Base-by-base conservation (phyloP, 352 stramenopile species). In the Globisporangium polare region DNA sequence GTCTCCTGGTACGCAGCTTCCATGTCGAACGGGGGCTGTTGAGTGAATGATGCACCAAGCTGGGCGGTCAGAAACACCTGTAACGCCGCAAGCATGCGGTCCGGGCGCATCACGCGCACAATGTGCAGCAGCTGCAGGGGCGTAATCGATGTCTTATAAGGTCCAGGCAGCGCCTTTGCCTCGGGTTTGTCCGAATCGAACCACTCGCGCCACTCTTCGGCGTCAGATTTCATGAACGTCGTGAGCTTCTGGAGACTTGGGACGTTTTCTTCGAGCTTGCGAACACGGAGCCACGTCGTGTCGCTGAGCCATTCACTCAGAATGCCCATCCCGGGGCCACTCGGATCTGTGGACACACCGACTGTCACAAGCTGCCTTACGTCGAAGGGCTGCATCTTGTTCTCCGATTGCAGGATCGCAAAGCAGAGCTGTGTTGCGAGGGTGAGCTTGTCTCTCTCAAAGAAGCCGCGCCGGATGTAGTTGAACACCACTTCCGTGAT, bases 191-290 rank as follows among this genome's bases (percentile, higher is more conserved):
- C 92, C 9, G 85, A 67, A 39, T 98, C 90, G 67, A 93, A 98
- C 93, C 94, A 99, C 56, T 90, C 78, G 50, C 81, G 79, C 96
- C 96, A 99, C 53, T 99, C 96, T 53, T 99, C 97, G 10, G 85
- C 88, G 60, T 99, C 96, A 2, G 80, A 89, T 41, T 97, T 94
- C 88, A 99, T 98, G 37, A 83, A 87, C 43, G 97, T 94, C 4
- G 92, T 93, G 27, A 99, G 78, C 53, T 94, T 96, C 58, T 96
- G 77, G 51, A 99, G 95, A 29, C 75, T 78, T 20, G 86, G 68
- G 46, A 97, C 80, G 26, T 60, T 74, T 46, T 90, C 82, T 66
- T 98, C 92, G 5, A 98, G 74, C 58, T 88, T 94, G 33, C 97
- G 95, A 4, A 98, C 60, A 1, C 89, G 87, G 18, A 94, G 80